Percentiles rank a stretch among this genome's conserved stretches.
Evolutionary conservation across 306 rosid species (phyloP).

Genomic region (Dalbergia cultrata): DNA sequence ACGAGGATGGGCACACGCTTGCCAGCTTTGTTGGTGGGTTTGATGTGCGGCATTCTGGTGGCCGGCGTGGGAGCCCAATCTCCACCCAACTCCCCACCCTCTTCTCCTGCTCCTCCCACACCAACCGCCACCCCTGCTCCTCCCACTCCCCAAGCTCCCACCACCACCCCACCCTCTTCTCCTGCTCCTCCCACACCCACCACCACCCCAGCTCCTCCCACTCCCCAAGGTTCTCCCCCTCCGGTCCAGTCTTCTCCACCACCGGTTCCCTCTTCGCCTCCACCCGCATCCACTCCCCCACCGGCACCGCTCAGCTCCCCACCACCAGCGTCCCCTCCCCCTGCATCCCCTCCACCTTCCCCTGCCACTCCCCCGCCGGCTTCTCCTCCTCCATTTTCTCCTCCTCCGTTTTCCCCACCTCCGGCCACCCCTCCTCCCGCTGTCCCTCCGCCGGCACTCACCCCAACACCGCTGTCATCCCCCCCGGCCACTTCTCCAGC

Average conservation of each 20-base stretch:
- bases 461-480: slow-evolving; percentile 64
- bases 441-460: slow-evolving; percentile 59
- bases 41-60: slow-evolving; percentile 58
- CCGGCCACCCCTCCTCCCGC: slow-evolving; percentile 55
- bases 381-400: slow-evolving; percentile 54
- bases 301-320: slow-evolving; percentile 51
- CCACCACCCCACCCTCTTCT: slow-evolving; percentile 45
- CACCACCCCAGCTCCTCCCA: slow-evolving; percentile 48
- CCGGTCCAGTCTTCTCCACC: slow-evolving; percentile 51
- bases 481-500: slow-evolving; percentile 62
- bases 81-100: slow-evolving; percentile 68
- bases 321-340: slow-evolving; percentile 50
- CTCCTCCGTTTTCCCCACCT: slow-evolving; percentile 44
- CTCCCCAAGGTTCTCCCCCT: slow-evolving; percentile 38
- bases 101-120: slow-evolving; percentile 53
- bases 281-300: slow-evolving; percentile 48
- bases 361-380: slow-evolving; percentile 53
- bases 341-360: slow-evolving; percentile 14
- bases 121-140: slow-evolving; percentile 34
- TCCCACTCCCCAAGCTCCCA: slow-evolving; percentile 43
- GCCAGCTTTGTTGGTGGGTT: slow-evolving; percentile 39
- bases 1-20: slow-evolving; percentile 43
- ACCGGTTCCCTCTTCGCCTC: slow-evolving; percentile 38
- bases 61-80: slow-evolving; percentile 71
- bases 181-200: slow-evolving; percentile 13